Conservation (phyloP, 2,329 filamentous ascomycete genomes). For the Karstenula rhodostoma region DNA sequence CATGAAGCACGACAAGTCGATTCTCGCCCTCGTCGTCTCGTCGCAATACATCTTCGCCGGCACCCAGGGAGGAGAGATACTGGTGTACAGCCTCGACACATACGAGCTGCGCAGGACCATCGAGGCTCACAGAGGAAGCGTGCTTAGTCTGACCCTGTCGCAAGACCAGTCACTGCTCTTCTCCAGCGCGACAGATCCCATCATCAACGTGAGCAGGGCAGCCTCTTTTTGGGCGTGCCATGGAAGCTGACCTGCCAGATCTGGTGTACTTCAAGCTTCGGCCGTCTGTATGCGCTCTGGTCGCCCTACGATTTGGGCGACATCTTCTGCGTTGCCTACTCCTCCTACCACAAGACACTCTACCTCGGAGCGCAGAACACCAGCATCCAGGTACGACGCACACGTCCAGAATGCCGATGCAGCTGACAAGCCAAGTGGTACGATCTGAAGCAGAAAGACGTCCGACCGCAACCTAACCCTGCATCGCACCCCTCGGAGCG, state of each 20-base stretch:
- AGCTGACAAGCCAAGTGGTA: conserved; percentile 70
- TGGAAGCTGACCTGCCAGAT: conserved; percentile 56
- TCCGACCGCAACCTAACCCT: conserved; percentile 67
- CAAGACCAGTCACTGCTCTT: conserved; percentile 79
- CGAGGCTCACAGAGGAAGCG: conserved; percentile 89
- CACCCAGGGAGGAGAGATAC: conserved; percentile 90
- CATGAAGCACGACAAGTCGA: conserved; percentile 78
- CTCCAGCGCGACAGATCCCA: conserved; percentile 90
- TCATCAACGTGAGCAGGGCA: conserved; percentile 73
- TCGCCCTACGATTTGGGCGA: conserved; percentile 94
- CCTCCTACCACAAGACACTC: conserved; percentile 77
- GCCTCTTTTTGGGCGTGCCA: no score
- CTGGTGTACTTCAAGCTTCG: conserved; percentile 82
- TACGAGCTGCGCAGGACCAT: conserved; percentile 82
- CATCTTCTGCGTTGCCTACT: conserved; percentile 94
- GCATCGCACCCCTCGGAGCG: conserved; percentile 77
- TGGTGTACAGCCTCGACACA: conserved; percentile 88
- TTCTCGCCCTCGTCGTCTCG: conserved; percentile 83
- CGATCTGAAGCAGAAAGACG: conserved; percentile 70
- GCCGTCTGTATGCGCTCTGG: conserved; percentile 86
- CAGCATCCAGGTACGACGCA: conserved; percentile 72
- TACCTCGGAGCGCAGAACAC: conserved; percentile 96
- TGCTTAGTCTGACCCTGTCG: conserved; percentile 84
- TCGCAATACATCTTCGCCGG: conserved; percentile 87
- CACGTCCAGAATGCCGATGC: not conserved